Conservation (phyloP, 2,329 filamentous ascomycete species). For the Leptodontidium sp. region DNA sequence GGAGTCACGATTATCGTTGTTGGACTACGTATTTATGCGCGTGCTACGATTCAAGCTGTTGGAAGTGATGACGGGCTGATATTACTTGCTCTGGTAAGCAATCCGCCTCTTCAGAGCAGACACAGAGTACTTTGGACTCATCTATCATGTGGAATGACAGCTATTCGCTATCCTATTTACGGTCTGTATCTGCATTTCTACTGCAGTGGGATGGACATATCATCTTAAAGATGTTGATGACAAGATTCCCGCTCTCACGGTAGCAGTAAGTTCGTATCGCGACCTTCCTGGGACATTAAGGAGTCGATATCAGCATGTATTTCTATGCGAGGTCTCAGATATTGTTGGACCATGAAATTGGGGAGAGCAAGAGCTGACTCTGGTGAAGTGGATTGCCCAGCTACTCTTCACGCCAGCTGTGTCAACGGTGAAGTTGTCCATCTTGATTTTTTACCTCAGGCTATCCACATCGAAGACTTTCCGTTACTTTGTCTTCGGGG, state of each 20-base stretch:
- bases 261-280: not conserved
- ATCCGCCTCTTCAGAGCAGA: not conserved
- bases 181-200: slow-evolving; percentile 9
- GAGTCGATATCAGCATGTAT: no score
- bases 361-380: not conserved
- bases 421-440: slow-evolving; percentile 27
- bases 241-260: not conserved
- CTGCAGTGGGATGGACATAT: slow-evolving; percentile 16
- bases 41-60: slow-evolving; percentile 13
- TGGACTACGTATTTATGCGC: not conserved
- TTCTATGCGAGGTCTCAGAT: no score
- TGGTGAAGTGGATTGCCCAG: slow-evolving; percentile 1
- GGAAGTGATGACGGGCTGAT: slow-evolving; percentile 21
- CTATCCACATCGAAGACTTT: slow-evolving; percentile 24
- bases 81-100: slow-evolving; percentile 8
- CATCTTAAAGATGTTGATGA: slow-evolving; percentile 13
- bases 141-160: not conserved
- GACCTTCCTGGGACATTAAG: no score
- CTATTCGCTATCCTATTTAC: slow-evolving; percentile 10
- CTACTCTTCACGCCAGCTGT: slow-evolving; percentile 18
- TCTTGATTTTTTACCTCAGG: slow-evolving; percentile 34
- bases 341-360: no score
- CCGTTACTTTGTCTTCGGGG: slow-evolving; percentile 21
- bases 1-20: slow-evolving; percentile 5
- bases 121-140: not conserved